Evolutionary conservation across 306 rosid genomes (phyloP).

Genomic region (Citrullus colocynthis): DNA sequence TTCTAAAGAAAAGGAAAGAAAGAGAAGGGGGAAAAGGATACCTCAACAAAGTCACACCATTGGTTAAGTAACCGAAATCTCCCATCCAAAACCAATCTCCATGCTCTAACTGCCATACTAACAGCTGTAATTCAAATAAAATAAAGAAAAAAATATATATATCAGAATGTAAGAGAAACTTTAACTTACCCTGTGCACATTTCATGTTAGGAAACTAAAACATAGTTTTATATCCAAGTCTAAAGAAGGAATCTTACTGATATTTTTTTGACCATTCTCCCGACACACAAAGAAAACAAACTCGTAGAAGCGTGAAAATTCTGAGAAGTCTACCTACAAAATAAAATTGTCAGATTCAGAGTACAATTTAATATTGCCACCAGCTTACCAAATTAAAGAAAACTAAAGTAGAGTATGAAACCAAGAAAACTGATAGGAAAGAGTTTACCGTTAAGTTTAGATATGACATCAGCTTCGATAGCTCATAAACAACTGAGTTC

Average conservation of each 20-base stretch:
- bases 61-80: constrained; percentile 63
- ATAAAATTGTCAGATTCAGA: constrained; percentile 12
- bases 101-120: constrained; percentile 60
- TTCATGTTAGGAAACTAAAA: neutral
- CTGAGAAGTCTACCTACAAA: constrained; percentile 52
- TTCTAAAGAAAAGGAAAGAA: neutral
- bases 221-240: neutral
- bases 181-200: neutral
- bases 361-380: neutral
- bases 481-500: constrained; percentile 56
- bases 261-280: constrained; percentile 90
- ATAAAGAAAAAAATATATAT: neutral
- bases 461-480: constrained; percentile 48
- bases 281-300: constrained; percentile 84
- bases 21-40: constrained; percentile 11
- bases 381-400: neutral
- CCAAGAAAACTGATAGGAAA: neutral
- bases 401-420: neutral
- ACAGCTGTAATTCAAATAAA: constrained; percentile 46
- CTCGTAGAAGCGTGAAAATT: constrained; percentile 78
- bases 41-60: constrained; percentile 98
- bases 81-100: constrained; percentile 82
- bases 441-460: constrained; percentile 50
- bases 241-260: constrained; percentile 38
- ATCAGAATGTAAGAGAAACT: constrained; percentile 3